phyloP scores from a whole-genome alignment of 2,329 filamentous ascomycete species.

The Colletotrichum sp. region DNA sequence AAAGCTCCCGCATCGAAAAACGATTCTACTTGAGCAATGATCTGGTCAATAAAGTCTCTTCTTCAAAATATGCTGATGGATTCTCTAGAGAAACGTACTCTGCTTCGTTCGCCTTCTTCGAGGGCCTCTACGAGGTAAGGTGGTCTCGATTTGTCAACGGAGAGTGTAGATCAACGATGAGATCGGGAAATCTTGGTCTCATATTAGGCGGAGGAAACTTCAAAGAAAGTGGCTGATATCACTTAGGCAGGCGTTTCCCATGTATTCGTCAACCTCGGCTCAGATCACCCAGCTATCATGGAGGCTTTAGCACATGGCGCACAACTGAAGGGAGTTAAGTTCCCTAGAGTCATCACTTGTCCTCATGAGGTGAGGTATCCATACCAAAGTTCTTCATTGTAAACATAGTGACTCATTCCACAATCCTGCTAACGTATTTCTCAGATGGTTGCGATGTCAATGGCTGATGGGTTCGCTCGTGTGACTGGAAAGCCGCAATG shows the following conservation, averaged over 20 bases:
- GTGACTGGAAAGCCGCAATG: slow-evolving; percentile 71
- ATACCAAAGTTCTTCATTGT: too few relatives aligned
- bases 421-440: not conserved
- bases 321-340: slow-evolving; percentile 64
- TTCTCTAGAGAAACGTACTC: slow-evolving; percentile 62
- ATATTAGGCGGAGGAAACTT: not conserved
- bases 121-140: slow-evolving; percentile 72
- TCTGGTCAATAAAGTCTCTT: not conserved
- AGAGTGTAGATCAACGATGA: not conserved
- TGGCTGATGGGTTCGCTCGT: slow-evolving; percentile 77
- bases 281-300: slow-evolving; percentile 72
- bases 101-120: slow-evolving; percentile 82
- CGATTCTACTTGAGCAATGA: not conserved
- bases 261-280: slow-evolving; percentile 67
- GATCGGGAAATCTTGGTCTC: not conserved
- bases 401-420: not conserved
- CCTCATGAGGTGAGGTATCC: slow-evolving; percentile 67
- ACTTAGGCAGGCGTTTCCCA: slow-evolving; percentile 59
- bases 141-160: not conserved
- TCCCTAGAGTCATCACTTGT: slow-evolving; percentile 73
- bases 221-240: not conserved
- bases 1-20: not conserved
- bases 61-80: not conserved
- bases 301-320: slow-evolving; percentile 77
- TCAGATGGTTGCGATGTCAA: slow-evolving; percentile 78